phyloP scores from a whole-genome alignment of 345 rosid species.

The Brassica incana region DNA sequence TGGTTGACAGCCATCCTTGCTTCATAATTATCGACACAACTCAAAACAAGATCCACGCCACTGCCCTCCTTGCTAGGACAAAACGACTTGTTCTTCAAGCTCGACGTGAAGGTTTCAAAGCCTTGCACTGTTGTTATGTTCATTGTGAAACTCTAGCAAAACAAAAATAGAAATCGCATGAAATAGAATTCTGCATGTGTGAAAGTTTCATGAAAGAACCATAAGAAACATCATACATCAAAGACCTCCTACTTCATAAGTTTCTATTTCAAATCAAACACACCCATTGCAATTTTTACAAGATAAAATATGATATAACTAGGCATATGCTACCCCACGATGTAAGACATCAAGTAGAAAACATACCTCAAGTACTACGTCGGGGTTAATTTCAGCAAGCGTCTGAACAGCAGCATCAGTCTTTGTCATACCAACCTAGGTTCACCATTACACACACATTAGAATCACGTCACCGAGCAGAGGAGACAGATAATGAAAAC shows the following conservation, averaged over 20 bases:
- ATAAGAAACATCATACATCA: not conserved
- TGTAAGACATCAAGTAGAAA: constrained; percentile 10
- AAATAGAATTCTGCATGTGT: not conserved
- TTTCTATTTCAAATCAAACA: not conserved
- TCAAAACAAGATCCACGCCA: constrained; percentile 93
- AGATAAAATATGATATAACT: not conserved
- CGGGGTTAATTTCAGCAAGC: constrained; percentile 90
- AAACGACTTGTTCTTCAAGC: constrained; percentile 69
- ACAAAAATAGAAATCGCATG: not conserved
- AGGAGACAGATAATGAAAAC: not conserved
- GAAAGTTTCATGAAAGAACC: not conserved
- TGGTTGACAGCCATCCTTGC: constrained; percentile 98
- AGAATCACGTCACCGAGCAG: not conserved
- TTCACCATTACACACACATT: constrained; percentile 2
- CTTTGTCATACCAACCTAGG: constrained; percentile 93
- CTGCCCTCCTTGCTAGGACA: constrained; percentile 68
- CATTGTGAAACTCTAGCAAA: constrained; percentile 75
- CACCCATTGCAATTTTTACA: not conserved
- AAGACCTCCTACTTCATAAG: not conserved
- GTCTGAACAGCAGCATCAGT: constrained; percentile 99
- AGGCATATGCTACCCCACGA: not conserved
- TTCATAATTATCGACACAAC: constrained; percentile 97
- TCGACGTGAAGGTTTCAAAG: constrained; percentile 79
- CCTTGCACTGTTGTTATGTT: constrained; percentile 95
- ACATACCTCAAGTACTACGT: constrained; percentile 80